Conservation (phyloP, 2,329 filamentous ascomycete species). For the Lasiodiplodia citricola region DNA sequence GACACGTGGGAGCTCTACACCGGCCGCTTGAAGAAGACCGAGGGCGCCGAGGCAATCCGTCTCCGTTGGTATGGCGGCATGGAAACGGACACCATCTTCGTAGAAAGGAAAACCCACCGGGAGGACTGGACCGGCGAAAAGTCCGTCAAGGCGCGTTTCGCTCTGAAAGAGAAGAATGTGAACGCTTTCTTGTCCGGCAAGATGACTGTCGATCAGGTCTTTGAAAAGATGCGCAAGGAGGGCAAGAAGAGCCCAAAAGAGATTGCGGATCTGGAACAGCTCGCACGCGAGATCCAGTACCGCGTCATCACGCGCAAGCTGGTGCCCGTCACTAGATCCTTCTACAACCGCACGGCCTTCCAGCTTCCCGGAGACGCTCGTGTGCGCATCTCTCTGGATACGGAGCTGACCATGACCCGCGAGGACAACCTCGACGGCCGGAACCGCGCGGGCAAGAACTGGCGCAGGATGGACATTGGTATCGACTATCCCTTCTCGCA, state of each 20-base stretch:
- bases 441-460: constrained; percentile 80
- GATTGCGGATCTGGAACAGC: constrained; percentile 86
- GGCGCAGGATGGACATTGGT: constrained; percentile 96
- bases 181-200: constrained; percentile 87
- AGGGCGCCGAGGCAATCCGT: constrained; percentile 95
- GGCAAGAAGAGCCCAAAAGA: constrained; percentile 92
- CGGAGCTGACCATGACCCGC: constrained; percentile 90
- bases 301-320: constrained; percentile 86
- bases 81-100: constrained; percentile 92
- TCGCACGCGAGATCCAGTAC: constrained; percentile 93
- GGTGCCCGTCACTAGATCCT: constrained; percentile 87
- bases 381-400: constrained; percentile 95
- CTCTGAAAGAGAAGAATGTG: constrained; percentile 95
- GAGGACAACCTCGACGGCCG: constrained; percentile 92
- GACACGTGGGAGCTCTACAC: constrained; percentile 93
- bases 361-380: constrained; percentile 95
- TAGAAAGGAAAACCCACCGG: constrained; percentile 96
- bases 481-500: constrained; percentile 95
- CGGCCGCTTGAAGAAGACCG: constrained; percentile 94
- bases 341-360: constrained; percentile 98
- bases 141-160: constrained; percentile 96
- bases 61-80: constrained; percentile 97
- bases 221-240: constrained; percentile 94
- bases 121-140: constrained; percentile 99
- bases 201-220: constrained; percentile 84